Evolutionary conservation across 1,139 yeast genomes (phyloP).

Genomic region (Blastobotrys serpentis): DNA sequence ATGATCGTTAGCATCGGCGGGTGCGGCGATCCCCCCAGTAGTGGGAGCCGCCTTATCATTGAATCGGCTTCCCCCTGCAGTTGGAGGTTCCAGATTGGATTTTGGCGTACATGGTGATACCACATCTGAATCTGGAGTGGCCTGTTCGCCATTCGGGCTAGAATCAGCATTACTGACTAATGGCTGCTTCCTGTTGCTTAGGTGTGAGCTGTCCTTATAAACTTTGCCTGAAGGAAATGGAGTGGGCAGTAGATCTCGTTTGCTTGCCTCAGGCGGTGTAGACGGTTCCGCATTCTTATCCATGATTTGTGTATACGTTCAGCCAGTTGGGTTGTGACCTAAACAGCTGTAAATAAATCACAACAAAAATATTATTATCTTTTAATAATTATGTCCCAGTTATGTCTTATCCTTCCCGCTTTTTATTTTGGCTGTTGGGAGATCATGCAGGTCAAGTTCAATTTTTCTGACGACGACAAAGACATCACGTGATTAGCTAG

Average conservation of each 20-base stretch:
- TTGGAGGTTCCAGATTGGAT: neutral
- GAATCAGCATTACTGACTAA: too few species aligned
- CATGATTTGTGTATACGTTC: too few species aligned
- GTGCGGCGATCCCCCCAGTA: neutral
- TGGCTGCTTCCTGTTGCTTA: too few species aligned
- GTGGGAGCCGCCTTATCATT: constrained; percentile 15
- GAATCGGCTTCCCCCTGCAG: constrained; percentile 2
- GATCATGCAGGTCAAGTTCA: neutral
- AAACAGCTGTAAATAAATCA: neutral
- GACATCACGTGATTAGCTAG: too few species aligned
- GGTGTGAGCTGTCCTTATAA: neutral
- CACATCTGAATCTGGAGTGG: constrained; percentile 6
- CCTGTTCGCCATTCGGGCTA: neutral
- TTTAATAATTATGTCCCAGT: too few species aligned
- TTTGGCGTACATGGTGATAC: constrained; percentile 6
- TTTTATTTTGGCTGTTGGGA: constrained; percentile 1
- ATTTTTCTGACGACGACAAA: too few species aligned
- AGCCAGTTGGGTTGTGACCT: neutral
- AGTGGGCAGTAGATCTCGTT: constrained; percentile 21
- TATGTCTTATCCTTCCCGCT: neutral
- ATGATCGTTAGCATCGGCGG: too few species aligned
- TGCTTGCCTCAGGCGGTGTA: constrained; percentile 10
- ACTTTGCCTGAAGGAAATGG: constrained; percentile 25
- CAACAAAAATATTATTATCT: neutral
- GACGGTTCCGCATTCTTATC: constrained; percentile 1